Evolutionary conservation across 2,329 filamentous ascomycete species (phyloP), one percentile per base, ranked within the genome.

Genomic region (Ceratocystiopsis sp.): DNA sequence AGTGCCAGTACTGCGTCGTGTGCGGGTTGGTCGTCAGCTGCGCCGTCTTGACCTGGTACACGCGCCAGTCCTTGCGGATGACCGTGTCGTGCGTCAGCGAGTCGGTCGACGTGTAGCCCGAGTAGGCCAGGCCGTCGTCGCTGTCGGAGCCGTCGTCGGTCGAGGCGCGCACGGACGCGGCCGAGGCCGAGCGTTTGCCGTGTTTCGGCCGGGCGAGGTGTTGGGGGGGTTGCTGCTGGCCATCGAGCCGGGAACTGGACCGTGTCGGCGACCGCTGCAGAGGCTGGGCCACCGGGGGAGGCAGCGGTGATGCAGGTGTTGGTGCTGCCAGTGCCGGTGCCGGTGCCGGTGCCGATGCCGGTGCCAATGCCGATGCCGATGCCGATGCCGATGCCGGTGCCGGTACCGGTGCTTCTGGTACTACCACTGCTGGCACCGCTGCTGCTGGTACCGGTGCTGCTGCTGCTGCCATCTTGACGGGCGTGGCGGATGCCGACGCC

Each of bases 1-100:
- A 74, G 41, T 68, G 68, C 68, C 68, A 71, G 55, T 73, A 74
- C 52, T 75, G 71, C 13, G 67, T 72, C 6, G 69, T 65, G 13
- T 59, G 51, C 3, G 59, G 55, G 42, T 65, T 66, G 18, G 64
- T 69, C 1, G 68, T 66, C 41, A 65, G 60, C 12, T 58, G 49
- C 14, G 58, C 55, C 3, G 66, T 68, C 56, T 71, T 72, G 50
- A 75, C 63, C 48, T 71, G 67, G 38, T 65, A 58, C 13, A 75
- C 52, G 15, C 68, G 64, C 59, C 66, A 75, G 53, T 75, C 71
- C 11, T 61, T 59, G 13, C 58, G 54, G 19, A 59, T 59, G 9
- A 74, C 59, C 12, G 52, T 50, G 4, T 67, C 67, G 2, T 59
- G 59, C 25, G 63, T 68, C 49, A 61, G 63, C 3, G 69, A 71